Evolutionary conservation across 495 filamentous ascomycete genomes (phyloP), one percentile per base, ranked within the genome.

Genomic region (Clohesyomyces aquaticus): DNA sequence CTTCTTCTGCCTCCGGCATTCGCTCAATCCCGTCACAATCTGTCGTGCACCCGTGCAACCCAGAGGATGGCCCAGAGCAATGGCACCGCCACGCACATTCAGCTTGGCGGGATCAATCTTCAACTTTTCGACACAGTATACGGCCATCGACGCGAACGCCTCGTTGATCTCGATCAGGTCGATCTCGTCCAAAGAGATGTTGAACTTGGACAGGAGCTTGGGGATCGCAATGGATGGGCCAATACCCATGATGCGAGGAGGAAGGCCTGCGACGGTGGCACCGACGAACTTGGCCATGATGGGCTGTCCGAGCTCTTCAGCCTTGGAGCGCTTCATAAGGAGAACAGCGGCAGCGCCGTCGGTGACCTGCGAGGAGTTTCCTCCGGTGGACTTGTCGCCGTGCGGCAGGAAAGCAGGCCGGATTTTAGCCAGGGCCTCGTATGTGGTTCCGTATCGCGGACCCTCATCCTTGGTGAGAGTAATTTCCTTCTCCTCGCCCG

Each of bases 91-190:
- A 60, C 91, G 81, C 14, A 89, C 87, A 80, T 97, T 98, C 78
- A 98, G 84, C 84, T 96, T 97, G 71, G 83, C 77, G 62, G 82
- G 85, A 65, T 94, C 89, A 46, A 97, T 77, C 35, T 86, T 86
- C 29, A 97, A 82, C 58, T 81, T 85, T 59, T 93, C 81, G 19
- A 88, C 73, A 78, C 91, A 96, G 81, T 96, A 98, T 1, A 96
- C 91, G 0, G 90, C 93, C 93, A 98, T 98, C 27, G 87, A 91
- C 25, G 93, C 94, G 67, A 98, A 98, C 1, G 94, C 94, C 83
- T 98, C 94, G 77, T 98, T 98, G 71, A 98, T 78, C 82, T 98
- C 94, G 66, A 90, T 84, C 47, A 98, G 82, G 68, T 98, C 94
- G 62, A 91, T 82, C 61, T 98, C 93, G 48, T 87, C 79, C 54